A percentile compares a stretch with the other conserved stretches of the same genome.
Conservation (phyloP, 257 asterid genomes). For the Coffea eugenioides region DNA sequence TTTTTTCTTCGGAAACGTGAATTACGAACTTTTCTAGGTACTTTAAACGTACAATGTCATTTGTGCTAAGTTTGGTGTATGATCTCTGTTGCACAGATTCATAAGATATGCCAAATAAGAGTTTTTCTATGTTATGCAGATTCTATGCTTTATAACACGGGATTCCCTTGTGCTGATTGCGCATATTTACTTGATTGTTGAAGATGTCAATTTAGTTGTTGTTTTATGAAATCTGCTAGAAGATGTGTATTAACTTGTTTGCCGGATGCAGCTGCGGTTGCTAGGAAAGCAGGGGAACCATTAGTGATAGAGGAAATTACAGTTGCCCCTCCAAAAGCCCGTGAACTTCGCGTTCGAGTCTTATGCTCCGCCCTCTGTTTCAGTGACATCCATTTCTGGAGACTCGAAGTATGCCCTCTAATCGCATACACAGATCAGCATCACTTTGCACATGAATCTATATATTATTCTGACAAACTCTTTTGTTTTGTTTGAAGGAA, state of each 20-base stretch:
- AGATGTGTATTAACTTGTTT: background rate
- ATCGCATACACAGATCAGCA: background rate
- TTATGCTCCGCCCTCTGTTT: constrained; percentile 29
- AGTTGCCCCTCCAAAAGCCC: constrained; percentile 20
- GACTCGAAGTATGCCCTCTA: background rate
- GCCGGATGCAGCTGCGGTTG: constrained; percentile 20
- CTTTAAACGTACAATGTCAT: too few relatives aligned
- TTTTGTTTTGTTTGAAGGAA: background rate
- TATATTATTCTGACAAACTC: background rate
- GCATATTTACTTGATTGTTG: too few relatives aligned
- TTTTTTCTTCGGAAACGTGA: too few relatives aligned
- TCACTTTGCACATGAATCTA: background rate
- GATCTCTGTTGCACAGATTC: too few relatives aligned
- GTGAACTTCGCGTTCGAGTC: constrained; percentile 21
- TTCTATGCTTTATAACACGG: too few relatives aligned
- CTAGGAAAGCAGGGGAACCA: constrained; percentile 26
- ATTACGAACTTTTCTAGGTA: too few relatives aligned
- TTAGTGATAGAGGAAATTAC: constrained; percentile 22
- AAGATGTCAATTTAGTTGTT: too few relatives aligned
- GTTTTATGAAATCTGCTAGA: too few relatives aligned
- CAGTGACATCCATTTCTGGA: constrained; percentile 33
- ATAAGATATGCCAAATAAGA: too few relatives aligned
- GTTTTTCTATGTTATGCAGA: too few relatives aligned
- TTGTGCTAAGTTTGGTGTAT: too few relatives aligned
- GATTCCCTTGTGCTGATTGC: too few relatives aligned